Evolutionary conservation across 257 asterid species (phyloP), one percentile per base, ranked within the genome.

Genomic region (Plantago major): DNA sequence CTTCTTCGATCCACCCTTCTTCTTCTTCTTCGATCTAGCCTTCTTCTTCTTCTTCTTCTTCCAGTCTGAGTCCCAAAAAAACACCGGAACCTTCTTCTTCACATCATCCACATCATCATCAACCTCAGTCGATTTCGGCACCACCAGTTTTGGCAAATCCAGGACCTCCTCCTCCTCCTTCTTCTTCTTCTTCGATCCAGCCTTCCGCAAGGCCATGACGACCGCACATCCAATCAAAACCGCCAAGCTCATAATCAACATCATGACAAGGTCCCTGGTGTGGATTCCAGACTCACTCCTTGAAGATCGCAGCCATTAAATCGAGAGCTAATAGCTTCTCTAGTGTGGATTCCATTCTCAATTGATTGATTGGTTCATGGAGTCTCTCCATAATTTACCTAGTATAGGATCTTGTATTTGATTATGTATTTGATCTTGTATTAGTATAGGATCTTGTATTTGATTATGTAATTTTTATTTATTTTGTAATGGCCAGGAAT

Each of bases 41-140:
- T n/a, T n/a, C n/a, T n/a, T n/a, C n/a, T n/a, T n/a, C n/a, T n/a
- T n/a, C n/a, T n/a, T n/a, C n/a, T n/a, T n/a, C n/a, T n/a, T n/a
- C 99, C 97, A 47, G 97, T 93, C 77, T 93, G 97, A 7, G 99
- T 93, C 7, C 99, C 99, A n/a, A 19, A 72, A 93, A 75, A 93
- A 85, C 70, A 93, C 78, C 73, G 99, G 70, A 62, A 93, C 89
- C 57, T 74, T 93, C 79, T 78, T 79, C 73, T 62, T 83, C 42
- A 96, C 97, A 70, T 87, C 95, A 55, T 88, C 96, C 30, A 73
- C 75, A 45, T 85, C 99, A 62, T 83, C 94, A 65, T 78, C 74
- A 73, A 81, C 94, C 53, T 42, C 58, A 53, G 51, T 60, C 51
- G 73, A 26, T 82, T 85, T 87, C 5, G 81, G 79, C 19, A 80